These are phyloP conservation scores for Amylocarpus encephaloides DNA, from an alignment of 2,329 filamentous ascomycete species.

Conservation along the genomic window DNA sequence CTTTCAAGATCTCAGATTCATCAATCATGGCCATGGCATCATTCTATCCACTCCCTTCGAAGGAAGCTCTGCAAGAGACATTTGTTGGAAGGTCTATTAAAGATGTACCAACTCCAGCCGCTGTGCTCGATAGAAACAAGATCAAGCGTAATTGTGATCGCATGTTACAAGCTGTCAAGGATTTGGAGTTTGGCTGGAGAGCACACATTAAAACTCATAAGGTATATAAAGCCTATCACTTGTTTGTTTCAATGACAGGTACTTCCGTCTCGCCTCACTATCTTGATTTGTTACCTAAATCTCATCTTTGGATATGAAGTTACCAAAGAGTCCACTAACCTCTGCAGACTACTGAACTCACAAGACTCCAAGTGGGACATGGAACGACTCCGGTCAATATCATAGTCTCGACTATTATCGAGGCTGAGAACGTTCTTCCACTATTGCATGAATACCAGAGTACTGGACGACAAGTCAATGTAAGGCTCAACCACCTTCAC, in stretches of 20 bases:
- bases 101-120: constrained; percentile 59
- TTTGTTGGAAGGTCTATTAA: constrained; percentile 56
- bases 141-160: constrained; percentile 60
- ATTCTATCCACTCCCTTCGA: constrained; percentile 28
- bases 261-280: neutral
- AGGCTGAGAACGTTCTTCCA: constrained; percentile 61
- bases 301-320: neutral
- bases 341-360: constrained; percentile 56
- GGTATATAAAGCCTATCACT: constrained; percentile 36
- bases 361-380: constrained; percentile 62
- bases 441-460: constrained; percentile 52
- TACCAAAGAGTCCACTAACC: constrained; percentile 3
- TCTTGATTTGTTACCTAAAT: neutral
- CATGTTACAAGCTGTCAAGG: constrained; percentile 60
- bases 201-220: constrained; percentile 84
- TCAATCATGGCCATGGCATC: constrained; percentile 21
- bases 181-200: constrained; percentile 59
- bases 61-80: constrained; percentile 33
- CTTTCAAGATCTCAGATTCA: neutral
- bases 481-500: constrained; percentile 33
- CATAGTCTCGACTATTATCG: constrained; percentile 67
- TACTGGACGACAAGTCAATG: constrained; percentile 51
- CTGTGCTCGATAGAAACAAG: constrained; percentile 61
- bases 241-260: neutral
- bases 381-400: constrained; percentile 43